These are phyloP conservation scores for Lentinula novae-zelandiae DNA, from an alignment of 1,284 basidiomycete genomes.

Conservation along the genomic window DNA sequence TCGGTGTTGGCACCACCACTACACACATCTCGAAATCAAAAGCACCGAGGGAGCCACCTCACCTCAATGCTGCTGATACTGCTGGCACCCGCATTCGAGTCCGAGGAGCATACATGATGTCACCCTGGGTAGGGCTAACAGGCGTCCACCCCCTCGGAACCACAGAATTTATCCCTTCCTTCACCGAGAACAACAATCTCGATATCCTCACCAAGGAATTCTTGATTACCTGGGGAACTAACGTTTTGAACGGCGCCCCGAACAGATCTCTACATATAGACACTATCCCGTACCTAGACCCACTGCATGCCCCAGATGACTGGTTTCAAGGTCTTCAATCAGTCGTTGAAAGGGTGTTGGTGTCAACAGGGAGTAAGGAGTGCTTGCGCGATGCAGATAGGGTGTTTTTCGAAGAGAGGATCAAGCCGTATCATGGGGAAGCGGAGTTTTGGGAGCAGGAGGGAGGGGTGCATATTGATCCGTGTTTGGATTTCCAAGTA, in stretches of 20 bases:
- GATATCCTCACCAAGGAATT: not conserved
- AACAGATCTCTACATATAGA: not conserved
- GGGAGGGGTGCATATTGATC: constrained; percentile 30
- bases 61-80: not conserved
- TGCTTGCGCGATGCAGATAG: constrained; percentile 14
- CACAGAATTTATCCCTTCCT: not conserved
- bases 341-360: constrained; percentile 10
- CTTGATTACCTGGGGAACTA: not conserved
- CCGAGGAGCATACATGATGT: constrained; percentile 22
- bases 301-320: not conserved
- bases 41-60: constrained; percentile 3
- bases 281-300: constrained; percentile 3
- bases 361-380: constrained; percentile 12
- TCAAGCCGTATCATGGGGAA: constrained; percentile 5
- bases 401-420: constrained; percentile 9
- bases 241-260: not conserved
- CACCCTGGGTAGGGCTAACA: constrained; percentile 10
- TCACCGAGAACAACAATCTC: not conserved
- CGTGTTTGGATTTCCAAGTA: constrained; percentile 20
- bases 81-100: constrained; percentile 16
- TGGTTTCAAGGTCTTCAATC: constrained; percentile 11
- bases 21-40: too few relatives aligned
- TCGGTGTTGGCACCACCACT: not conserved
- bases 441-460: constrained; percentile 28
- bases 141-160: not conserved